These are phyloP conservation scores for Calonectria multiphialidica DNA, from an alignment of 2,329 filamentous ascomycete genomes.

Conservation along the genomic window DNA sequence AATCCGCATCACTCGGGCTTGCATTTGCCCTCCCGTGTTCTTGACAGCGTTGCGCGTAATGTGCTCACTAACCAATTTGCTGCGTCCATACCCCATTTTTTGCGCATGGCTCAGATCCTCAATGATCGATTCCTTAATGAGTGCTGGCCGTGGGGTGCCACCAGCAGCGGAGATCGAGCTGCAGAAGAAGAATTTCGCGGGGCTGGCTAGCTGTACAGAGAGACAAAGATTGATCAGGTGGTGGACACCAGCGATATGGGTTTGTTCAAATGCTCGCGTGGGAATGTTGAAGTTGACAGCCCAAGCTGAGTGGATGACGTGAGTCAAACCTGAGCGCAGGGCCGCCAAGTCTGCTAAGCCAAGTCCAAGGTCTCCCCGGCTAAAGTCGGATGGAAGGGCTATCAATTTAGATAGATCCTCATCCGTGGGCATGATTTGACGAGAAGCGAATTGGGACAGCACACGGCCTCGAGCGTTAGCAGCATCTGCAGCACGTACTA, in stretches of 20 bases:
- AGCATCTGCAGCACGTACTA: no score
- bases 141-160: conserved; percentile 51
- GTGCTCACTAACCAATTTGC: conserved; percentile 62
- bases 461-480: no score
- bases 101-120: conserved; percentile 54
- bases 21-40: conserved; percentile 41
- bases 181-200: conserved; percentile 55
- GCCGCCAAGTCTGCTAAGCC: conserved; percentile 37
- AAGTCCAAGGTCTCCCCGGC: conserved; percentile 55
- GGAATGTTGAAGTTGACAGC: conserved; percentile 67
- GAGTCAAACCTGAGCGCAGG: conserved; percentile 49
- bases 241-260: conserved; percentile 58
- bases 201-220: conserved; percentile 49
- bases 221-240: conserved; percentile 58
- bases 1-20: conserved; percentile 52
- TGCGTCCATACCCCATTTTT: conserved; percentile 64
- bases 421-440: background rate
- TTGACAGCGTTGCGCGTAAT: conserved; percentile 50
- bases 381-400: conserved; percentile 56
- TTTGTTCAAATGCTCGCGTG: conserved; percentile 60
- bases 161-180: conserved; percentile 55
- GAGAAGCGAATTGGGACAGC: background rate
- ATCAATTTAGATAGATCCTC: conserved; percentile 47
- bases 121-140: conserved; percentile 52
- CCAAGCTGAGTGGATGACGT: conserved; percentile 65